Base-by-base conservation (phyloP, 805 yeast species). In the Wickerhamomyces strasburgensis region DNA sequence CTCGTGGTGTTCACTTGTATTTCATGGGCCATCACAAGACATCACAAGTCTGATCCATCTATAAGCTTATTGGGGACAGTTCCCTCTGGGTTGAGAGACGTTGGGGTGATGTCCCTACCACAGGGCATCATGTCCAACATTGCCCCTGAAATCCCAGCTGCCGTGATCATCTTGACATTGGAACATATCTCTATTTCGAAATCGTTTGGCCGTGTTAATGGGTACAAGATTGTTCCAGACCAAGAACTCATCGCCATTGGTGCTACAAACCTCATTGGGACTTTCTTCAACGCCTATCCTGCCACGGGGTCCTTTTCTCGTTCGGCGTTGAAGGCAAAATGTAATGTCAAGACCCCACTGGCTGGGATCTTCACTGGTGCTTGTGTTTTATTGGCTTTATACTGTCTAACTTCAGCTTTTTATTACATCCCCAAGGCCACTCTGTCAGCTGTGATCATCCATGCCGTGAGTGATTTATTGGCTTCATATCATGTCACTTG, bases 231-330 rank as follows among this genome's bases (percentile, higher is more conserved):
- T 51, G 75, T 80, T 42, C 96, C 97, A 33, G 90, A 89, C 63
- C 97, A 89, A 68, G 97, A 89, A 61, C 73, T 89, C 38, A 74
- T 89, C 54, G 96, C 97, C 29, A 89, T 89, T 61, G 97, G 97
- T 54, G 84, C 83, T 31, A 82, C 93, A 37, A 89, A 89, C 63
- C 70, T 89, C 58, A 70, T 89, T 49, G 96, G 96, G 49, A 86
- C 95, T 15, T 86, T 88, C 57, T 89, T 89, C 74, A 73, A 77
- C 54, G 96, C 97, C 6, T 89, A 89, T 60, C 97, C 97, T 7
- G 88, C 95, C 6, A 89, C 97, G 5, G 97, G 97, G 31, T 89
- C 97, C 1, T 89, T 89, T 61, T 84, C 95, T 14, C 80, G 97
- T 68, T 84, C 96, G 31, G 97, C 97, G 6, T 72, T 89, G 52